phyloP scores from a whole-genome alignment of 2,329 filamentous ascomycete species.

The Claviceps lovelessii region DNA sequence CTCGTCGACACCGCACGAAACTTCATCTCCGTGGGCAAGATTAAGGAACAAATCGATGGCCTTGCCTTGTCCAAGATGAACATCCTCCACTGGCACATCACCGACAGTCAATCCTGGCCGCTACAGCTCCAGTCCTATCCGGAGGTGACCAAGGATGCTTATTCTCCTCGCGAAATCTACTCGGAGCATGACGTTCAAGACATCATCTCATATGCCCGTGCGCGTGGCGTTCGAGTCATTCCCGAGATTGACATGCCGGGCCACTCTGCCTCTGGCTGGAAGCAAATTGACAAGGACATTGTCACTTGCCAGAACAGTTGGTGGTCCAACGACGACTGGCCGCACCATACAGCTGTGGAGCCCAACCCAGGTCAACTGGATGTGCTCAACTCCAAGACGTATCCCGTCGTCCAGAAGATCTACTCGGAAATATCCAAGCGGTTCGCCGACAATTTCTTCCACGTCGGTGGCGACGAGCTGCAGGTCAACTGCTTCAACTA shows the following conservation, averaged over 20 bases:
- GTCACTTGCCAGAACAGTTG: constrained; percentile 41
- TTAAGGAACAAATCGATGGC: constrained; percentile 38
- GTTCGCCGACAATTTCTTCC: constrained; percentile 39
- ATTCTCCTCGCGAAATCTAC: constrained; percentile 33
- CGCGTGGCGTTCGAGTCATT: constrained; percentile 39
- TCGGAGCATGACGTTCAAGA: constrained; percentile 26
- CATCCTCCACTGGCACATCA: constrained; percentile 42
- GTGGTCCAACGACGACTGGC: constrained; percentile 46
- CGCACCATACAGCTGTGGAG: constrained; percentile 36
- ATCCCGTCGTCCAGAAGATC: constrained; percentile 37
- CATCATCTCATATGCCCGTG: constrained; percentile 34
- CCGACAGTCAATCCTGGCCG: constrained; percentile 42
- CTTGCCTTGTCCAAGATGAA: constrained; percentile 43
- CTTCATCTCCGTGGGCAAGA: constrained; percentile 35
- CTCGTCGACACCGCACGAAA: constrained; percentile 42
- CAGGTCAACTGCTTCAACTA: constrained; percentile 42
- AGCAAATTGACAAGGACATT: constrained; percentile 36
- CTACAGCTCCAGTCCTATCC: constrained; percentile 34
- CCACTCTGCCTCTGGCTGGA: constrained; percentile 39
- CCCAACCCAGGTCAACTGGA: constrained; percentile 43
- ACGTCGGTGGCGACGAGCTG: constrained; percentile 41
- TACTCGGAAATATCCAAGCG: constrained; percentile 36
- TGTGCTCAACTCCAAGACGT: constrained; percentile 40
- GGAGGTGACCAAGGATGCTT: constrained; percentile 38
- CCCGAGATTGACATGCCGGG: constrained; percentile 45